Evolutionary conservation across 2,329 filamentous ascomycete species (phyloP).

Genomic region (Aspergillus neoniger): DNA sequence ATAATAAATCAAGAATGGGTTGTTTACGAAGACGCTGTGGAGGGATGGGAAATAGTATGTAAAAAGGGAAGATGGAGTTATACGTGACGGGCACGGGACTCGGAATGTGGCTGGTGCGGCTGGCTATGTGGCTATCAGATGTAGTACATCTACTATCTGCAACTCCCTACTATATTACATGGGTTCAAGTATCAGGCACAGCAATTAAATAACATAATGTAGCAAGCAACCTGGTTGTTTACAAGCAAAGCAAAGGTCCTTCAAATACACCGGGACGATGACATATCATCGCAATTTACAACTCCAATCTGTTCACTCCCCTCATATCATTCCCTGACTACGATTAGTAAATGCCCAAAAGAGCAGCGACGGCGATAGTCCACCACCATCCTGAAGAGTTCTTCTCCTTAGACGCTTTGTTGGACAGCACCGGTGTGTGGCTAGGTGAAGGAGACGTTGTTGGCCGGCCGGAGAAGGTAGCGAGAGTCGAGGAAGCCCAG

Average conservation of each 20-base stretch:
- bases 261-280: not conserved
- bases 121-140: too few relatives aligned
- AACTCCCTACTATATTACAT: too few relatives aligned
- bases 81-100: too few relatives aligned
- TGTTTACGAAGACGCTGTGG: too few relatives aligned
- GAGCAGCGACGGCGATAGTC: conserved; percentile 8
- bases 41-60: too few relatives aligned
- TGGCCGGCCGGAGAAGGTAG: conserved; percentile 18
- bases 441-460: conserved; percentile 7
- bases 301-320: not conserved
- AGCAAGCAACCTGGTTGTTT: not conserved
- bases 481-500: conserved; percentile 21
- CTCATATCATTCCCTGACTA: not conserved
- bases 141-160: too few relatives aligned
- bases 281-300: not conserved
- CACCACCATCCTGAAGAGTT: conserved; percentile 5
- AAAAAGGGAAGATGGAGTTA: too few relatives aligned
- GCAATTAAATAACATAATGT: too few relatives aligned
- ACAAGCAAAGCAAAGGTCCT: not conserved
- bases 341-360: conserved; percentile 2
- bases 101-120: too few relatives aligned
- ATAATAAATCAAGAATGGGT: too few relatives aligned
- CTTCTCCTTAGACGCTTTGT: not conserved
- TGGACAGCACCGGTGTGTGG: not conserved
- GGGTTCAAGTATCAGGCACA: too few relatives aligned